Conservation (phyloP, 1,139 yeast genomes). For the Geotrichum bryndzae region DNA sequence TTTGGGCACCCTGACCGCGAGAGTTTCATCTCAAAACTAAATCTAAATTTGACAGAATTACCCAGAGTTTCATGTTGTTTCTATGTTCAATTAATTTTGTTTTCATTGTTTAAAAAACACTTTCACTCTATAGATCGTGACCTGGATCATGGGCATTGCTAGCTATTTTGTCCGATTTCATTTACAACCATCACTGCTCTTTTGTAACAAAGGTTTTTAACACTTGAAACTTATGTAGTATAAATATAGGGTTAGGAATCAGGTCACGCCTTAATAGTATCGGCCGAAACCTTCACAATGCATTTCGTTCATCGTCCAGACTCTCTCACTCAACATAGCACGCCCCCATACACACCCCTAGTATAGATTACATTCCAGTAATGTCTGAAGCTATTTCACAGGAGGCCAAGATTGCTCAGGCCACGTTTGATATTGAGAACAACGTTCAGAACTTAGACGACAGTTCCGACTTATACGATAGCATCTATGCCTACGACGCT, state of each 20-base stretch:
- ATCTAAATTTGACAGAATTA: neutral
- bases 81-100: no score
- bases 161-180: no score
- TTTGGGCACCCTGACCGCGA: neutral
- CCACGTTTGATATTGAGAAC: conserved; percentile 37
- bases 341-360: neutral
- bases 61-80: no score
- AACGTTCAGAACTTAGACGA: conserved; percentile 24
- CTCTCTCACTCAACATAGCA: neutral
- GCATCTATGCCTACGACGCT: conserved; percentile 30
- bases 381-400: conserved; percentile 4
- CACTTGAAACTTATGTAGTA: neutral
- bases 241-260: neutral
- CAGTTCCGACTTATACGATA: conserved; percentile 23
- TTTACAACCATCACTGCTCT: no score
- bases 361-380: neutral
- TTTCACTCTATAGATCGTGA: no score
- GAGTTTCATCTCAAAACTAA: neutral
- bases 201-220: neutral
- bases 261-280: neutral
- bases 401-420: conserved; percentile 16
- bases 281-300: neutral
- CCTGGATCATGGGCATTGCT: no score
- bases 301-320: neutral
- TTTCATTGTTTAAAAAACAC: no score